Percentiles rank a stretch among this genome's conserved stretches.
phyloP scores from a whole-genome alignment of 495 filamentous ascomycete species.

The Tuber aestivum region DNA sequence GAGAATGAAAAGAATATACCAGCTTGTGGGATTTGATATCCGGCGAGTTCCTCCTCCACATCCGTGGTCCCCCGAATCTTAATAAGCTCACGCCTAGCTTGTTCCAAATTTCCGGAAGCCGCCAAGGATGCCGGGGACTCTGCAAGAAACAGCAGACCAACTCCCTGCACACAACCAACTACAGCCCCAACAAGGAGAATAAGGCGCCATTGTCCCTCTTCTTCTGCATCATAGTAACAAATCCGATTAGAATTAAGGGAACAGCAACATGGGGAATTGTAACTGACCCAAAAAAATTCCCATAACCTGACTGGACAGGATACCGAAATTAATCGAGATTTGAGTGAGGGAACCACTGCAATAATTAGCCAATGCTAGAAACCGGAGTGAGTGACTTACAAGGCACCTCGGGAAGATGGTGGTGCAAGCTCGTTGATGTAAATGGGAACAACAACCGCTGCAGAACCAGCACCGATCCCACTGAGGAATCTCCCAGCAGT shows the following conservation, averaged over 20 bases:
- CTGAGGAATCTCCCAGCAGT: constrained; percentile 68
- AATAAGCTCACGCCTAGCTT: constrained; percentile 62
- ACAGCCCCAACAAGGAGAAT: constrained; percentile 69
- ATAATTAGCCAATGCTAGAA: not conserved
- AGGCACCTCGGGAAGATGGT: constrained; percentile 70
- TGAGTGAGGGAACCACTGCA: constrained; percentile 76
- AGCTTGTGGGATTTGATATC: constrained; percentile 45
- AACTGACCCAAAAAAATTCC: constrained; percentile 74
- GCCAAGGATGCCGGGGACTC: constrained; percentile 86
- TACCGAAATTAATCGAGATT: constrained; percentile 86
- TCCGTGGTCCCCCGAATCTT: constrained; percentile 67
- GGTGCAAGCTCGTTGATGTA: constrained; percentile 93
- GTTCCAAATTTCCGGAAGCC: constrained; percentile 55
- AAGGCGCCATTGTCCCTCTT: constrained; percentile 67
- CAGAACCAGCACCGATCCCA: constrained; percentile 76
- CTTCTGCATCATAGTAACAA: constrained; percentile 13
- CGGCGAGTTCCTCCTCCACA: constrained; percentile 65
- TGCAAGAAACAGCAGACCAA: constrained; percentile 63
- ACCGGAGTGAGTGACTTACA: constrained; percentile 47
- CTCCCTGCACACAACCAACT: constrained; percentile 58
- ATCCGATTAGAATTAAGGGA: constrained; percentile 2
- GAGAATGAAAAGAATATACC: not conserved
- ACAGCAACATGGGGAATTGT: not conserved
- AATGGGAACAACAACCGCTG: constrained; percentile 86
- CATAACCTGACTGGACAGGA: constrained; percentile 72